Evolutionary conservation across 805 yeast species (phyloP).

Genomic region (Pichia cabralensis): DNA sequence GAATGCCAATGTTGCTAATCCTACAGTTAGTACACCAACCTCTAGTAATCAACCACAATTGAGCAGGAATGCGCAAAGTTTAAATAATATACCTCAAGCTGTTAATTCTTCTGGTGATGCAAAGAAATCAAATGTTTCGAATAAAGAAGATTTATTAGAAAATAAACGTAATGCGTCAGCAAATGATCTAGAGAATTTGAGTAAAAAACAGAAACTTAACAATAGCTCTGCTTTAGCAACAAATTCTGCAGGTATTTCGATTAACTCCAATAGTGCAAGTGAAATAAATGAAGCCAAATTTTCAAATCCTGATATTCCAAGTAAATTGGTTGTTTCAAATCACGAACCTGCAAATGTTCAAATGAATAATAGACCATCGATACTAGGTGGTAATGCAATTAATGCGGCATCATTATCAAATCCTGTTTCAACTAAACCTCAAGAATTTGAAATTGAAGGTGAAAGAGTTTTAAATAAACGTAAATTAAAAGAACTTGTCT

Average conservation of each 20-base stretch:
- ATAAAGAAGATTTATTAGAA: too few relatives aligned
- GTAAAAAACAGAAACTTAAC: background rate
- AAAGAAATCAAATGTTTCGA: too few relatives aligned
- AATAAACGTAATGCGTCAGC: too few relatives aligned
- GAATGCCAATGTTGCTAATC: too few relatives aligned
- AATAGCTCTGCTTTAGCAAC: too few relatives aligned
- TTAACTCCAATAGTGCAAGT: background rate
- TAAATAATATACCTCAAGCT: too few relatives aligned
- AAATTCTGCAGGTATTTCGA: too few relatives aligned
- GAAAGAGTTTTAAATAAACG: conserved; percentile 82
- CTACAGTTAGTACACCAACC: too few relatives aligned
- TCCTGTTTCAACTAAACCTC: conserved; percentile 67
- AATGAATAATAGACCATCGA: conserved; percentile 62
- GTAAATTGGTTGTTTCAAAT: conserved; percentile 52
- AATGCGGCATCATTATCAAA: conserved; percentile 61
- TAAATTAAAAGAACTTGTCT: conserved; percentile 78
- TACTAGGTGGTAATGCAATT: conserved; percentile 75
- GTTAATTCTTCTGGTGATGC: too few relatives aligned
- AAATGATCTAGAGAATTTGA: background rate
- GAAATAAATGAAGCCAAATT: conserved; percentile 27
- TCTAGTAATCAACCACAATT: conserved; percentile 11
- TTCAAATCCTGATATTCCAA: conserved; percentile 66
- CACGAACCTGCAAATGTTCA: conserved; percentile 57
- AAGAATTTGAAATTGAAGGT: conserved; percentile 73
- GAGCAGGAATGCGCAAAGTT: too few relatives aligned